Evolutionary conservation across 2,329 filamentous ascomycete species (phyloP), one percentile per base, ranked within the genome.

Genomic region (Pseudogymnoascus pannorum): DNA sequence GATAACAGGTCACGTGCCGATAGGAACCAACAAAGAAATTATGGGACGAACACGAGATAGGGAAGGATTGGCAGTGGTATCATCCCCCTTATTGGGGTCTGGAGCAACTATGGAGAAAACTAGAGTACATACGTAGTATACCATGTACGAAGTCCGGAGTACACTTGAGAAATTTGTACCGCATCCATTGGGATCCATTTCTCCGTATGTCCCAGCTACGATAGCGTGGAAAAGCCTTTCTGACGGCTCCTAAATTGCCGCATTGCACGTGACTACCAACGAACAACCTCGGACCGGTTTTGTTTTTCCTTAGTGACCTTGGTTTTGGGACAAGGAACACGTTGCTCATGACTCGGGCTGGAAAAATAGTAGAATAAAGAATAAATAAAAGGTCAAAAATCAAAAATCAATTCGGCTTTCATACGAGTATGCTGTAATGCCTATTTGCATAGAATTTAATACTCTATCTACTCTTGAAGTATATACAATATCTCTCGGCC

Each of bases 1-100:
- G 40, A 48, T 26, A 26, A 26, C 4, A 9, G 12, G 22, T 48
- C 42, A 48, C 42, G 42, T 48, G 42, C 22, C 20, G 42, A 48
- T 48, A 48, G 5, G 11, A 3, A 4, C 42, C 12, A 26, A n/a
- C 12, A 26, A 22, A 48, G n/a, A 24, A 26, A n/a, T 48, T 48
- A 48, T 48, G 42, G 42, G 42, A 48, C 42, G 42, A 26, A 48
- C 24, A 48, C 42, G 7, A 48, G 42, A 48, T 48, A 26, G 42
- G 42, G 22, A 48, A 22, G 22, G 42, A 48, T 48, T 48, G 14
- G 42, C 22, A 20, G 42, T 48, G 14, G 42, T 48, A 48, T 48
- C n/a, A n/a, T 42, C 26, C 42, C 42, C 42, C 42, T 48, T 48
- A 48, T n/a, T 48, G 22, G 42, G 42, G 42, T 48, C 42, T 48